A percentile compares a stretch with the other conserved stretches of the same genome.
Conservation (phyloP, 345 rosid genomes). For the Aquilaria sinensis region DNA sequence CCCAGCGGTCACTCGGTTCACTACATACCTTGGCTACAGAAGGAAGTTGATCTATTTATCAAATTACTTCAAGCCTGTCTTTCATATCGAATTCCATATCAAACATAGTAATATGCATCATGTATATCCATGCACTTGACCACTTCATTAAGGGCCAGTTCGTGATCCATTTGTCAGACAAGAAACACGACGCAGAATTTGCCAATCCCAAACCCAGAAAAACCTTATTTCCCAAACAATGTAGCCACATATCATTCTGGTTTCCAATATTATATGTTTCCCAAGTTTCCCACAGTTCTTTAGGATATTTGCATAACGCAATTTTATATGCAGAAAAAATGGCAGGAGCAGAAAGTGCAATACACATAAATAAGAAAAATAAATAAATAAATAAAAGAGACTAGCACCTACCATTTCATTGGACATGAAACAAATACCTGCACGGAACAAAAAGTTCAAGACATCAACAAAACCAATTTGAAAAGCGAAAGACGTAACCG, state of each 20-base stretch:
- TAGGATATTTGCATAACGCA: background rate
- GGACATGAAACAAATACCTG: conserved; percentile 95
- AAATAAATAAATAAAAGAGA: background rate
- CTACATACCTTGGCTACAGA: conserved; percentile 86
- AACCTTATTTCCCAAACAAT: no score
- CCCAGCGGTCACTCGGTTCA: conserved; percentile 85
- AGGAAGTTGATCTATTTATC: background rate
- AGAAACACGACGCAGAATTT: no score
- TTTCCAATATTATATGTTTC: conserved; percentile 7
- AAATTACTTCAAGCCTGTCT: background rate
- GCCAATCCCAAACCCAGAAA: no score
- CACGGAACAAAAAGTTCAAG: conserved; percentile 15
- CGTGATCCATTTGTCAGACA: no score
- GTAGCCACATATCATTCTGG: no score
- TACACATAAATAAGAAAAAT: background rate
- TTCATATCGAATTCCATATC: background rate
- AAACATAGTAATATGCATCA: no score
- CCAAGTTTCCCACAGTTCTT: conserved; percentile 3
- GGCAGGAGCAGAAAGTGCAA: background rate
- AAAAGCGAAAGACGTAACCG: background rate
- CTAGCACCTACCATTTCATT: conserved; percentile 74
- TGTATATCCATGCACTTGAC: no score
- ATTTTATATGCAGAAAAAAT: background rate
- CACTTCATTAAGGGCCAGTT: no score
- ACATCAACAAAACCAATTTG: conserved; percentile 7